These are phyloP conservation scores for Malassezia globosa DNA, from an alignment of 1,284 basidiomycete species.

Conservation along the genomic window DNA sequence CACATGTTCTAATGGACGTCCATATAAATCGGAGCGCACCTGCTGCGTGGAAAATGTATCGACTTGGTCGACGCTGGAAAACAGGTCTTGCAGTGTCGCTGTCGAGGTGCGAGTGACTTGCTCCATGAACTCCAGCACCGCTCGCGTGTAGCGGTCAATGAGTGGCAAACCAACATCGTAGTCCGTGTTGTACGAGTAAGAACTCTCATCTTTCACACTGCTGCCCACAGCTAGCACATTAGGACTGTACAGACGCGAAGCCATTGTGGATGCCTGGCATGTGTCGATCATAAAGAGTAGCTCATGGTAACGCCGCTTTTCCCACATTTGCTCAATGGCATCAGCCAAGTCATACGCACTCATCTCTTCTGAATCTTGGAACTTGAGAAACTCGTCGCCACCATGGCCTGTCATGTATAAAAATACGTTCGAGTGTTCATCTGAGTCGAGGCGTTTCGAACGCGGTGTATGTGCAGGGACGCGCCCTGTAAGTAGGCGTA, in stretches of 20 bases:
- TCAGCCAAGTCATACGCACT: conserved; percentile 78
- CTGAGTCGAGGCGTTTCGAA: conserved; percentile 78
- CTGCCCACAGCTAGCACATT: conserved; percentile 90
- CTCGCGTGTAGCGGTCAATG: conserved; percentile 89
- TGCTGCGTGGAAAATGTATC: conserved; percentile 71
- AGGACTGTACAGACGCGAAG: conserved; percentile 84
- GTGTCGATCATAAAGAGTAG: conserved; percentile 98
- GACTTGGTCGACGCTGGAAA: not conserved
- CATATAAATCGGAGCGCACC: conserved; percentile 72
- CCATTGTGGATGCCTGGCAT: conserved; percentile 94
- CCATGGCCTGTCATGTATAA: conserved; percentile 98
- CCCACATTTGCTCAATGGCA: conserved; percentile 95
- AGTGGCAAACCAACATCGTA: conserved; percentile 85
- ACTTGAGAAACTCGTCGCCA: conserved; percentile 95
- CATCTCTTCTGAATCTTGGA: conserved; percentile 97
- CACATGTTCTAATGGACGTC: conserved; percentile 58
- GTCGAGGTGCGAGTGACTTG: conserved; percentile 77
- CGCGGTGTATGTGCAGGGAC: conserved; percentile 57
- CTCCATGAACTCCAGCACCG: conserved; percentile 81
- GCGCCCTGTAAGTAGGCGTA: conserved; percentile 73
- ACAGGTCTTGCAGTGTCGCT: conserved; percentile 66
- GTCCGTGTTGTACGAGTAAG: conserved; percentile 88
- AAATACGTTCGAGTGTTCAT: conserved; percentile 87
- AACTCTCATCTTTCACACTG: conserved; percentile 75
- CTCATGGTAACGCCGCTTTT: conserved; percentile 86